Conservation (phyloP, 371 early-diverging fungal species). For the Mortierella polycephala region DNA sequence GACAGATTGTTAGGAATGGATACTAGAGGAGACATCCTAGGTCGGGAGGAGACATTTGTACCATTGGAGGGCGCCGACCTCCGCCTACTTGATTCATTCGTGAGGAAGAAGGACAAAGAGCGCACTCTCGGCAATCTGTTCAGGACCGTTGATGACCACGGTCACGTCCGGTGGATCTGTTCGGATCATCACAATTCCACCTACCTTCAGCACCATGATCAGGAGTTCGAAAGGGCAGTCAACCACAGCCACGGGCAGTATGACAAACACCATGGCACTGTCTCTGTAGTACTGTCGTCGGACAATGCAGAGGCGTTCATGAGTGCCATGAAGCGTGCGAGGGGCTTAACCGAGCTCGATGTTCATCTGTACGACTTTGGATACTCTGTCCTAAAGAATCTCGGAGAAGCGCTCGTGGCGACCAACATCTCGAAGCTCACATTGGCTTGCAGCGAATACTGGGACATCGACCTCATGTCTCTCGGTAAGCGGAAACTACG, state of each 20-base stretch:
- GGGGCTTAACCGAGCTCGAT: constrained; percentile 43
- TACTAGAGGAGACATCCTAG: too few relatives aligned
- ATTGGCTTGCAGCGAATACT: constrained; percentile 30
- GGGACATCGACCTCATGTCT: constrained; percentile 19
- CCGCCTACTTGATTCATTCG: constrained; percentile 29
- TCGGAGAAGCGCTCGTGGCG: constrained; percentile 25
- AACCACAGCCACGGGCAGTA: constrained; percentile 21
- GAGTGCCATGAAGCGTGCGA: constrained; percentile 31
- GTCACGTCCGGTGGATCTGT: constrained; percentile 54
- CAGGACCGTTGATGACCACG: constrained; percentile 33
- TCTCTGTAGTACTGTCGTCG: constrained; percentile 32
- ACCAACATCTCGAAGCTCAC: constrained; percentile 41
- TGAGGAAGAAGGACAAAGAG: constrained; percentile 36
- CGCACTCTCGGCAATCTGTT: constrained; percentile 42
- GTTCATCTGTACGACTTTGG: constrained; percentile 31
- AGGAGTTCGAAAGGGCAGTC: constrained; percentile 35
- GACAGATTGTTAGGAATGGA: neutral
- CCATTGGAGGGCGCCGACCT: constrained; percentile 51
- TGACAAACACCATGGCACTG: constrained; percentile 33
- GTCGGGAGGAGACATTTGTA: constrained; percentile 3
- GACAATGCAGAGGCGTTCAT: constrained; percentile 26
- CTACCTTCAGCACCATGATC: constrained; percentile 36
- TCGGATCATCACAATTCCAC: constrained; percentile 43
- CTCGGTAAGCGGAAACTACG: constrained; percentile 27
- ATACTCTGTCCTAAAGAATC: constrained; percentile 24